phyloP scores from a whole-genome alignment of 2,329 filamentous ascomycete genomes.

The Ophiostoma montium region DNA sequence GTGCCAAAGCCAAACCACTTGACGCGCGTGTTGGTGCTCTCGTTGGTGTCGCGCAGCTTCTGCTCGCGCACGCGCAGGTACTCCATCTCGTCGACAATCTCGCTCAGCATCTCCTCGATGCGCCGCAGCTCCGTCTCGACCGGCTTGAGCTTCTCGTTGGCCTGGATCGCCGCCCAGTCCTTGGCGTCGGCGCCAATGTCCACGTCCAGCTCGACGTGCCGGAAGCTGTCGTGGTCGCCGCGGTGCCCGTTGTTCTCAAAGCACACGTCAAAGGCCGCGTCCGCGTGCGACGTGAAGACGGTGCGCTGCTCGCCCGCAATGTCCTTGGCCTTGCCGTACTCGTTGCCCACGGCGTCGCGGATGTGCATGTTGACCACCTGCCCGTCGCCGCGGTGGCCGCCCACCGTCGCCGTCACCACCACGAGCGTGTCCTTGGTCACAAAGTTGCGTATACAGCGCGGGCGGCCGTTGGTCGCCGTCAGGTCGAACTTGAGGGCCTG shows the following conservation, averaged over 20 bases:
- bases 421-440: slow-evolving; percentile 84
- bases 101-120: slow-evolving; percentile 78
- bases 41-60: slow-evolving; percentile 94
- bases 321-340: slow-evolving; percentile 85
- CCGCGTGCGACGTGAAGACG: slow-evolving; percentile 83
- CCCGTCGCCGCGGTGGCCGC: slow-evolving; percentile 79
- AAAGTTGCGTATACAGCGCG: slow-evolving; percentile 94
- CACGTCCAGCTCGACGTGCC: slow-evolving; percentile 80
- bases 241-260: slow-evolving; percentile 62
- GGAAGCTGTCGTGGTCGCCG: slow-evolving; percentile 35
- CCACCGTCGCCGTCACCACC: slow-evolving; percentile 80
- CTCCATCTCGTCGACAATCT: slow-evolving; percentile 91
- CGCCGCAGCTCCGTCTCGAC: slow-evolving; percentile 87
- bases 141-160: slow-evolving; percentile 93
- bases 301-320: slow-evolving; percentile 83
- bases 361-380: slow-evolving; percentile 92
- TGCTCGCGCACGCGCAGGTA: slow-evolving; percentile 83
- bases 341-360: slow-evolving; percentile 81
- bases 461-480: slow-evolving; percentile 48
- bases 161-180: slow-evolving; percentile 95
- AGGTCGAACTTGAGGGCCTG: slow-evolving; percentile 90
- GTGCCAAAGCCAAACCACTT: slow-evolving; percentile 97
- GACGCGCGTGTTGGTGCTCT: slow-evolving; percentile 97
- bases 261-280: slow-evolving; percentile 91
- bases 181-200: slow-evolving; percentile 95